Evolutionary conservation across 768 basidiomycete genomes (phyloP), one percentile per base, ranked within the genome.

Genomic region (Leccinum obscurum): DNA sequence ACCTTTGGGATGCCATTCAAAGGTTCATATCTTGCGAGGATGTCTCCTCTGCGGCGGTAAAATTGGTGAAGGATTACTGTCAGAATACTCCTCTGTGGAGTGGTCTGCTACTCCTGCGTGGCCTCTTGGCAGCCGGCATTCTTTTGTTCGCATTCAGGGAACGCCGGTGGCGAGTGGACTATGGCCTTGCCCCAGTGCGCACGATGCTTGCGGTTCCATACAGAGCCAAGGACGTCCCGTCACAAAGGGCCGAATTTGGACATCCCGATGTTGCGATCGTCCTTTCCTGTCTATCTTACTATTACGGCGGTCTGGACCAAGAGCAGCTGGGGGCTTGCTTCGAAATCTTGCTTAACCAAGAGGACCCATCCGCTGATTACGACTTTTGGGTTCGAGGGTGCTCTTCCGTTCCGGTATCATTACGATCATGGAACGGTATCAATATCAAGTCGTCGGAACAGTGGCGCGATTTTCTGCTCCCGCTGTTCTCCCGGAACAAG

Each of bases 101-200:
- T 3, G 64, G 64, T 5, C 54, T 78, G 5, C 56, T 78, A 8
- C 60, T 77, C 2, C 52, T 78, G 6, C 77, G 78, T 3, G 77
- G 77, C 4, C 67, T 78, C 22, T 52, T 77, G 24, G 66, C 70
- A 7, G 62, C 61, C 0, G 77, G 74, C 0, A 73, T 77, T 15
- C 63, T 77, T 2, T 35, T 70, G 14, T 71, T 70, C 50, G 69
- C 64, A 6, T 62, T 77, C 26, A 68, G 49, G 46, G 76, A 77
- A 3, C 74, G 73, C 22, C 66, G 78, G 24, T 77, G 76, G 76
- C 58, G 77, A 3, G 78, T 79, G 8, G 73, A 78, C 56, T 79
- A 75, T 62, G 77, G 77, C 3, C 73, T 75, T 15, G 61, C 75
- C 44, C 68, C 59, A 6, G 6, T 44, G 17, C 73, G 77, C 15